Percentiles rank a stretch among this genome's conserved stretches.
These are phyloP conservation scores for Backusella tarrabulga DNA, from an alignment of 192 early-diverging fungal genomes.

Conservation along the genomic window DNA sequence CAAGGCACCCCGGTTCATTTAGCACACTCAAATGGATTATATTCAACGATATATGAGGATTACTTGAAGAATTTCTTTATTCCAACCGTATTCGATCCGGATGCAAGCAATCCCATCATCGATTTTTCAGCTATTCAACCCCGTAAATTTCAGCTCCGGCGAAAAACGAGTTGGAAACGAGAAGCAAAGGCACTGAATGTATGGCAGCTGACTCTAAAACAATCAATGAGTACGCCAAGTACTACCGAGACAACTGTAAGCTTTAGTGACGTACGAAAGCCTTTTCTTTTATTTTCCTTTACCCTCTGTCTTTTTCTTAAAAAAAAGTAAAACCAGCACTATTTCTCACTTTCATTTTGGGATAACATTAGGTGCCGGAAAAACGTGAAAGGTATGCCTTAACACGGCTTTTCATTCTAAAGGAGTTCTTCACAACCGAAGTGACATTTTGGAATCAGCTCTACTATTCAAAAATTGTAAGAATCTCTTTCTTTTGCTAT, in stretches of 20 bases:
- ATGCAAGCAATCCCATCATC: background rate
- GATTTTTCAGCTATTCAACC: constrained; percentile 12
- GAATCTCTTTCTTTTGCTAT: background rate
- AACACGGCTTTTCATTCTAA: constrained; percentile 26
- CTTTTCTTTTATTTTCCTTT: background rate
- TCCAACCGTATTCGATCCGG: constrained; percentile 1
- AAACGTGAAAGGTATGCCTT: constrained; percentile 11
- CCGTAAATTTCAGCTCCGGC: background rate
- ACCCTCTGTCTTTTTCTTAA: background rate
- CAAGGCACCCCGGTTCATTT: background rate
- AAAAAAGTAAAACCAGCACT: background rate
- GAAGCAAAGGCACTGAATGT: constrained; percentile 11
- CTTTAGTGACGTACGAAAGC: background rate
- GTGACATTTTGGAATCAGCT: constrained; percentile 41
- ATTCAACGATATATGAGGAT: background rate
- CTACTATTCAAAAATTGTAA: constrained; percentile 34
- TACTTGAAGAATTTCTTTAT: background rate
- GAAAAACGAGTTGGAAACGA: constrained; percentile 7
- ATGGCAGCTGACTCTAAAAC: constrained; percentile 8
- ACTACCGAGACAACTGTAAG: background rate
- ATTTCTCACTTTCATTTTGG: background rate
- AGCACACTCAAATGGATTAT: background rate
- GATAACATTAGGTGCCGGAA: background rate
- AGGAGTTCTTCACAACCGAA: constrained; percentile 31
- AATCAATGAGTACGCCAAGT: background rate